Evolutionary conservation across 805 yeast genomes (phyloP).

Genomic region (Saccharomycopsis olivae): DNA sequence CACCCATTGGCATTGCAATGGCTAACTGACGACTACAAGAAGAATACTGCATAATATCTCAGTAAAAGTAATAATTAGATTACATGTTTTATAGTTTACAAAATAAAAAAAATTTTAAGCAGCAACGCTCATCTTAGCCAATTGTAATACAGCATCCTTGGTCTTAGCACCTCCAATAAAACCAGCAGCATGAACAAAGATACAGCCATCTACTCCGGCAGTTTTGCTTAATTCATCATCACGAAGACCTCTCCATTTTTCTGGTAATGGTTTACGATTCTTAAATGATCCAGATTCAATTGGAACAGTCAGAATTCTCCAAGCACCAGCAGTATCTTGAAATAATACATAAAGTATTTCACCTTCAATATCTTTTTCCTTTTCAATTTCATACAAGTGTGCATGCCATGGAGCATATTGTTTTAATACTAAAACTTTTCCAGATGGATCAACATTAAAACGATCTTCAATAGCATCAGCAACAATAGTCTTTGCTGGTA

Average conservation of each 20-base stretch:
- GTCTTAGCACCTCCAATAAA: constrained; percentile 92
- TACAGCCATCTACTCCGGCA: constrained; percentile 78
- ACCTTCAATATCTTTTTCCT: constrained; percentile 42
- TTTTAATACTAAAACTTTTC: constrained; percentile 64
- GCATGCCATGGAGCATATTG: constrained; percentile 92
- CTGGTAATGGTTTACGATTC: constrained; percentile 81
- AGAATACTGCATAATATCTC: not conserved
- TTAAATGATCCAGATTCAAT: constrained; percentile 67
- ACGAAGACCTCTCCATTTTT: constrained; percentile 89
- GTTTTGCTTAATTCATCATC: constrained; percentile 68
- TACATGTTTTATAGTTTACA: not conserved
- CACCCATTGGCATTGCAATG: constrained; percentile 69
- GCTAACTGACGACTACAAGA: constrained; percentile 37
- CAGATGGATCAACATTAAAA: constrained; percentile 49
- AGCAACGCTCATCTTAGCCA: constrained; percentile 38
- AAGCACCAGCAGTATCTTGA: constrained; percentile 55
- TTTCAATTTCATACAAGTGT: constrained; percentile 70
- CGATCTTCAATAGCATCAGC: constrained; percentile 55
- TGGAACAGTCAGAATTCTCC: constrained; percentile 93
- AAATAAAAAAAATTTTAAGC: not conserved
- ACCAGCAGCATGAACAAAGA: constrained; percentile 93
- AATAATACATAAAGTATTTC: constrained; percentile 68
- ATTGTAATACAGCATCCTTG: constrained; percentile 60
- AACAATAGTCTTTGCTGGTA: constrained; percentile 79
- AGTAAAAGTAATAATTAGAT: not conserved